Evolutionary conservation across 2,329 filamentous ascomycete species (phyloP), one percentile per base, ranked within the genome.

Genomic region (Ceratocystis diversiconidia): DNA sequence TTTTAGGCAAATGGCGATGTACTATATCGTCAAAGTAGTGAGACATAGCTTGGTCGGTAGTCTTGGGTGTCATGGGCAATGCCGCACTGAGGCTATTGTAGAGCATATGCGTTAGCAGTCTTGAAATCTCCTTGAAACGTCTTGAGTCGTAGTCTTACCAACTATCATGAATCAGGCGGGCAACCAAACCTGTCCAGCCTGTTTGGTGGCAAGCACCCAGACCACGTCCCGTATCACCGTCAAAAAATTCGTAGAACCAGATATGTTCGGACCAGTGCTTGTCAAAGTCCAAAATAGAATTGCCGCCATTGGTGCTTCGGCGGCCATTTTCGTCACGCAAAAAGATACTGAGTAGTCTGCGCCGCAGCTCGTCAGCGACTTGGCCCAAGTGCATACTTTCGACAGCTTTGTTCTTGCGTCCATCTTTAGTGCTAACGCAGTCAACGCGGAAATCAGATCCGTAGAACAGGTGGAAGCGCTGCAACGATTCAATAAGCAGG

Each of bases 231-330:
- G 81, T 86, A 73, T 97, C 92, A 48, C 91, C 92, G 73, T 97
- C 92, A 73, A 97, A 97, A 80, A 95, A 97, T 74, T 97, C 92
- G 73, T 95, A 88, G 80, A 95, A 97, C 89, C 90, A 96, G 71
- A 97, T 64, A 72, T 92, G 85, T 72, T 95, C 92, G 74, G 88
- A 92, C 92, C 92, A 97, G 75, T 96, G 80, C 28, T 89, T 86
- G 72, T 97, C 91, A 72, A 89, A 96, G 76, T 97, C 91, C 41
- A 96, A 85, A 70, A 87, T 82, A 71, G 96, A 87, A 70, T 88
- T 90, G 19, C 89, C 87, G 65, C 83, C 86, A 72, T 97, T 95
- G 79, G 95, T 88, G 69, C 91, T 92, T 69, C 94, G 87, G 68
- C 90, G 86, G 63, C 92, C 92, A 69, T 95, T 85, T 71, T 96